These are phyloP conservation scores for Phaeosphaeriaceae sp. DNA, from an alignment of 2,329 filamentous ascomycete genomes.

Conservation along the genomic window DNA sequence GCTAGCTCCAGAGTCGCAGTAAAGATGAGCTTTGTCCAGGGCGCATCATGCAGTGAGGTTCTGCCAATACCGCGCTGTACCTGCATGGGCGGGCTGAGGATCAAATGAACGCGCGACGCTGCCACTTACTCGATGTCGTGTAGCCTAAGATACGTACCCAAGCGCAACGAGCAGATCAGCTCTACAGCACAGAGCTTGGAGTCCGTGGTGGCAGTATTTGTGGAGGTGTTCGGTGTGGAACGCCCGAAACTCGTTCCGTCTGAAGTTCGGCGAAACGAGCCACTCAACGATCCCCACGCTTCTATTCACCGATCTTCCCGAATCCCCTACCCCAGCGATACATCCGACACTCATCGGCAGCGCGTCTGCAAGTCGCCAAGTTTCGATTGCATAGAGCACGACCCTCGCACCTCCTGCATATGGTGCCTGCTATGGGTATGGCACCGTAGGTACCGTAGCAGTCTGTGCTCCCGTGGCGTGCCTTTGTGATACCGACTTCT, in stretches of 20 bases:
- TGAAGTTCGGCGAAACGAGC: constrained; percentile 21
- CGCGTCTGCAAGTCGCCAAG: constrained; percentile 13
- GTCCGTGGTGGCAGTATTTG: constrained; percentile 8
- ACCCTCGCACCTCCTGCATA: constrained; percentile 21
- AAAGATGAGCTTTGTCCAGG: constrained; percentile 1
- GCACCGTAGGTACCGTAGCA: constrained; percentile 45
- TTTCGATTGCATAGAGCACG: constrained; percentile 18
- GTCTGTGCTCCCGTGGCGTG: constrained; percentile 40
- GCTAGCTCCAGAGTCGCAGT: constrained; percentile 9
- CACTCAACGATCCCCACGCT: constrained; percentile 12
- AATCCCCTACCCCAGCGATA: constrained; percentile 4
- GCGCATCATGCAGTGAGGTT: constrained; percentile 5
- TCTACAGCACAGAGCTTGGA: constrained; percentile 2
- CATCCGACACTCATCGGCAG: constrained; percentile 11
- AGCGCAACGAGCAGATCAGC: constrained; percentile 1
- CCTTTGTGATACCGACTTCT: constrained; percentile 36
- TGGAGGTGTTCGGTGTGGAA: constrained; percentile 10
- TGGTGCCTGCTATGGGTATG: constrained; percentile 29
- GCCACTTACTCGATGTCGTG: constrained; percentile 3
- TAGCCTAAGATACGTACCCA: constrained; percentile 3
- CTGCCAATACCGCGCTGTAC: constrained; percentile 5
- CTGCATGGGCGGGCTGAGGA: constrained; percentile 4
- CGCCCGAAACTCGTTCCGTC: constrained; percentile 26
- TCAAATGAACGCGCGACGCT: background rate
- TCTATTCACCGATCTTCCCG: constrained; percentile 14